Base-by-base conservation (phyloP, 139 green algal species). In the Chlorella sorokiniana region DNA sequence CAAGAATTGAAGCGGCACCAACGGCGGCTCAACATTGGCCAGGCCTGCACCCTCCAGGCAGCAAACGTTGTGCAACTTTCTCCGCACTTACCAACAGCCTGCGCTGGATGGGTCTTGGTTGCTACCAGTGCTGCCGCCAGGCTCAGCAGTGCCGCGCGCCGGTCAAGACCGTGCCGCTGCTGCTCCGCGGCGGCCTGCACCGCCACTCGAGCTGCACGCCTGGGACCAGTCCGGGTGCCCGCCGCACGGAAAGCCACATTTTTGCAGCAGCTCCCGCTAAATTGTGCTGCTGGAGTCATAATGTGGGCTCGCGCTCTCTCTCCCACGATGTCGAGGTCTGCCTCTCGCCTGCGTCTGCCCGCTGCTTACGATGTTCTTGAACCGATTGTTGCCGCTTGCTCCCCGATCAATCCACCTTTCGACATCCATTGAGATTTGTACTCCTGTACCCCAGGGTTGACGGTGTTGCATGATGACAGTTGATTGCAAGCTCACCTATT, bases 91-190 rank as follows among this genome's bases (percentile, higher is more conserved):
- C 73, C 73, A 31, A 23, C 73, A 14, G 73, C 73, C 38, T 42
- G 38, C 9, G 73, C 51, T 14, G 73, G 73, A 37, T 41, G 10
- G 25, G 38, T 29, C 4, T 79, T 68, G 27, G 54, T 38, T 20
- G 31, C 73, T 38, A 69, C 25, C 25, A 79, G 54, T 4, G 52
- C 73, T 6, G 54, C 73, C 0, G 54, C 73, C 27, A 79, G 37
- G 11, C 73, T 54, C 73, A 79, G 40, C 73, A 79, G 42, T 11
- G 73, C 73, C 59, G 51, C 35, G 18, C 73, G 73, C 54, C 73
- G 73, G 54, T 79, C 52, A 25, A 79, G 37, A 14, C 27, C 44
- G 6, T n/a, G 25, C 31, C 25, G 33, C 52, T 69, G 73, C 52
- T 51, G 54, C 54, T 64, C 31, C 51, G 14, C 48, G 31, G 48